Evolutionary conservation across 148 eudicot species (phyloP), one percentile per base, ranked within the genome.

Genomic region (Fagopyrum esculentum): DNA sequence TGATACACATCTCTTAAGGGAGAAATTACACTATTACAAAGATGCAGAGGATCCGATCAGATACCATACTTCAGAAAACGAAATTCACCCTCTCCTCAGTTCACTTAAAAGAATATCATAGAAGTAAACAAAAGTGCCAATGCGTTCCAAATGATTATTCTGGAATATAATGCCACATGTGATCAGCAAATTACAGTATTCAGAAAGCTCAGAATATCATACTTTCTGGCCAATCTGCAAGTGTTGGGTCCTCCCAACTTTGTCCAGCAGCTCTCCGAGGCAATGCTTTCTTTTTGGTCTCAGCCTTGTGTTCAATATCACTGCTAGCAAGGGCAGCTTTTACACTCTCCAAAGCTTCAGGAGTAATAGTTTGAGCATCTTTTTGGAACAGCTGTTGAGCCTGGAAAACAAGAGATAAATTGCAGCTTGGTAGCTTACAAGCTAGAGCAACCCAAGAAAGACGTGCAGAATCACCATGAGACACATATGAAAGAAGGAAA

Each of bases 171-270:
- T 29, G 30, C 16, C 71, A 40, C 16, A 43, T 43, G 12, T 35
- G 46, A 61, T 35, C 40, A 35, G 40, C 40, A 35, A 35, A 35
- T 40, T 35, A 4, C 45, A 66, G 15, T 15, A 17, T 9, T 6
- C 11, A 4, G 2, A 70, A 70, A 46, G 43, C 22, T 61, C 68
- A 47, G 74, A 71, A 69, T 69, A 63, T 49, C 86, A 51, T 90
- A 95, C 98, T 95, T 82, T 95, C 98, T 26, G 98, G 98, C 98
- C 98, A 95, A 48, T 95, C 97, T 22, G 97, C 92, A 70, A 95
- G 96, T 19, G 97, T 95, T 12, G 98, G 93, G 81, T 95, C 98
- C 86, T 95, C 97, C 98, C 98, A 95, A 54, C 80, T 56, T 80
- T 92, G 97, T 71, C 98, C 98, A 70, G 98, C 98, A 72, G 96